Conservation (phyloP, 495 filamentous ascomycete genomes). For the Copromyces sp. region DNA sequence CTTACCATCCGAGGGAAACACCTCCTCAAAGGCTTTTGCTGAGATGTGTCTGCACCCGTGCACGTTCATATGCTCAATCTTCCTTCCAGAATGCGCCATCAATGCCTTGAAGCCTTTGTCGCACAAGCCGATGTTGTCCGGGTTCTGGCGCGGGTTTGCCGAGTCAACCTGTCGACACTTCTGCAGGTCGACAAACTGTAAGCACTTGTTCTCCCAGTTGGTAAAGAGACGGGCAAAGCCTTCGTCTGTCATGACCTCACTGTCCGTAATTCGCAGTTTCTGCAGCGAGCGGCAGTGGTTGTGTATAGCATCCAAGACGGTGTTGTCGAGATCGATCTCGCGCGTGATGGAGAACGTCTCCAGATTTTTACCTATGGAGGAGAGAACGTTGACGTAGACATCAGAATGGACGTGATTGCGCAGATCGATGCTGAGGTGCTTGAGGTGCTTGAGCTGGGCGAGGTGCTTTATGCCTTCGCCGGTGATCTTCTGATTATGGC, state of each 20-base stretch:
- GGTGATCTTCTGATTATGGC: constrained; percentile 41
- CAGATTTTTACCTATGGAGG: constrained; percentile 47
- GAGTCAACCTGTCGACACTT: constrained; percentile 66
- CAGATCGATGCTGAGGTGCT: constrained; percentile 64
- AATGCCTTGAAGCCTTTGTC: constrained; percentile 63
- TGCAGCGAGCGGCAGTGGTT: constrained; percentile 51
- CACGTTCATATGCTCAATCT: constrained; percentile 55
- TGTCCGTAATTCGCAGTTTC: constrained; percentile 71
- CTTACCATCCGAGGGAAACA: constrained; percentile 43
- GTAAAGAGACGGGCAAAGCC: constrained; percentile 62
- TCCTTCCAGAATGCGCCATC: constrained; percentile 70
- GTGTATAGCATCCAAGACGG: constrained; percentile 54
- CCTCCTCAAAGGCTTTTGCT: constrained; percentile 53
- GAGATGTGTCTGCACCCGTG: constrained; percentile 71
- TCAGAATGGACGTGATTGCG: constrained; percentile 43
- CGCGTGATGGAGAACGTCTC: constrained; percentile 62
- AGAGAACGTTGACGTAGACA: constrained; percentile 49
- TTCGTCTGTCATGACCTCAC: constrained; percentile 61
- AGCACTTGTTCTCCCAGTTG: constrained; percentile 59
- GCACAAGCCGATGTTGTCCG: constrained; percentile 57
- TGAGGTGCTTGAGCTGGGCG: constrained; percentile 44
- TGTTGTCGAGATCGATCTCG: constrained; percentile 48
- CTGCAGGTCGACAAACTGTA: constrained; percentile 60
- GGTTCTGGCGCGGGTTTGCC: constrained; percentile 39
- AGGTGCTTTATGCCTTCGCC: constrained; percentile 42